These are phyloP conservation scores for Fraxinus angustifolia DNA, from an alignment of 305 asterid species.

Conservation along the genomic window DNA sequence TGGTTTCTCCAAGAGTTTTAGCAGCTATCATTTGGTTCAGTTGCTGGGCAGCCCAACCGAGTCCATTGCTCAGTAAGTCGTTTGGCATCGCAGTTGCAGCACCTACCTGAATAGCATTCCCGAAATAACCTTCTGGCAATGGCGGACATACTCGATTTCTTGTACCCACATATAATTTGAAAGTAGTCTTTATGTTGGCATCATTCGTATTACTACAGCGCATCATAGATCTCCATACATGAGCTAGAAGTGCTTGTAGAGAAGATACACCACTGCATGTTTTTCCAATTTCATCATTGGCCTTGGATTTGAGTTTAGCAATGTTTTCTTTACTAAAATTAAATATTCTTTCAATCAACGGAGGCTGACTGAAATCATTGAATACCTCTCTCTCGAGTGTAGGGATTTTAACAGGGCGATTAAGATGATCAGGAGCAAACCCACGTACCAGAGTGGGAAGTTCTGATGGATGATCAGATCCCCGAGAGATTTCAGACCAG, in stretches of 20 bases:
- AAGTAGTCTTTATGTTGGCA: neutral
- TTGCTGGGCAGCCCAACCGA: constrained; percentile 37
- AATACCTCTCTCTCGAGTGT: neutral
- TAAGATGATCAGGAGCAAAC: neutral
- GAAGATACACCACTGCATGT: constrained; percentile 24
- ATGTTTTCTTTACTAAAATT: constrained; percentile 29
- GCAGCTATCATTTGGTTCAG: constrained; percentile 23
- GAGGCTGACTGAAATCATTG: neutral
- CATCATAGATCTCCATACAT: constrained; percentile 32
- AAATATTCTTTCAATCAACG: constrained; percentile 24
- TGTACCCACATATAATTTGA: constrained; percentile 20
- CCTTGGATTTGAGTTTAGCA: constrained; percentile 27
- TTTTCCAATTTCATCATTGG: constrained; percentile 28
- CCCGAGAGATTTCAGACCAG: constrained; percentile 50
- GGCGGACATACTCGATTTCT: constrained; percentile 30
- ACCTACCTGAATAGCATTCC: constrained; percentile 23
- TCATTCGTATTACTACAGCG: constrained; percentile 16
- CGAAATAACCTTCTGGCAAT: constrained; percentile 35
- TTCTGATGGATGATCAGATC: constrained; percentile 14
- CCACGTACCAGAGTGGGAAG: constrained; percentile 19
- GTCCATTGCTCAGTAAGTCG: constrained; percentile 27
- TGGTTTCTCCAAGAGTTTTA: constrained; percentile 22
- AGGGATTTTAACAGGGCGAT: constrained; percentile 13
- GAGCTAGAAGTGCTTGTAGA: constrained; percentile 39
- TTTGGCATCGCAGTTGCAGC: neutral